Base-by-base conservation (phyloP, 129 eudicot genomes). In the Flaveria bidentis region DNA sequence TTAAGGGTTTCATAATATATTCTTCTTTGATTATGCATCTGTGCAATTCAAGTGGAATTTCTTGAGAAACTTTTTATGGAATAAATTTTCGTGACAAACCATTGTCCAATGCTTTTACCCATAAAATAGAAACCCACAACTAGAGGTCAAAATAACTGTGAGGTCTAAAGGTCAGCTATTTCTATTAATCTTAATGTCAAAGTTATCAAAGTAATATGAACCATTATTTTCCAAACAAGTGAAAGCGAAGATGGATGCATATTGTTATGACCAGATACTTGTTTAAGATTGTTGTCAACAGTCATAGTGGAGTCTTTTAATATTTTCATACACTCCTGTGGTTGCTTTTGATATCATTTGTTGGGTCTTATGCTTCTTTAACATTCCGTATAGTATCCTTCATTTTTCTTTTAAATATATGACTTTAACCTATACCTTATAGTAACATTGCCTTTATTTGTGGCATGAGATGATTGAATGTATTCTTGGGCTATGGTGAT, bases 141-240 rank as follows among this genome's bases (percentile, higher is more conserved):
- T 36, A 36, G 41, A 36, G 41, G 41, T 36, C 41, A 36, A 49
- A 71, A 58, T 26, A 50, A 16, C 3, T 72, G 67, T 72, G 42
- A 55, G 67, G 22, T 56, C 77, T 57, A 17, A 18, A 56, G 39
- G 42, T 57, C 33, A 57, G 41, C 16, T 30, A 41, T 73, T 11
- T 22, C 13, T 57, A 13, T 39, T 4, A 49, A 18, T 41, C 20
- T 36, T 13, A 36, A 55, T 53, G 51, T 36, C 76, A 53, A 39
- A 72, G 30, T 36, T 36, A 72, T 16, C 8, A 50, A 33, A 28
- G 36, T 25, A 70, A 70, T 26, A 9, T 69, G 73, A 69, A 69
- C 8, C 14, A 47, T 47, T 42, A 1, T 69, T 47, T 45, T 15
- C 44, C 42, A 47, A 7, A 18, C 23, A 47, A 69, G 64, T 46